Evolutionary conservation across 805 yeast genomes (phyloP), one percentile per base, ranked within the genome.

Genomic region (Candida yuanshanica): DNA sequence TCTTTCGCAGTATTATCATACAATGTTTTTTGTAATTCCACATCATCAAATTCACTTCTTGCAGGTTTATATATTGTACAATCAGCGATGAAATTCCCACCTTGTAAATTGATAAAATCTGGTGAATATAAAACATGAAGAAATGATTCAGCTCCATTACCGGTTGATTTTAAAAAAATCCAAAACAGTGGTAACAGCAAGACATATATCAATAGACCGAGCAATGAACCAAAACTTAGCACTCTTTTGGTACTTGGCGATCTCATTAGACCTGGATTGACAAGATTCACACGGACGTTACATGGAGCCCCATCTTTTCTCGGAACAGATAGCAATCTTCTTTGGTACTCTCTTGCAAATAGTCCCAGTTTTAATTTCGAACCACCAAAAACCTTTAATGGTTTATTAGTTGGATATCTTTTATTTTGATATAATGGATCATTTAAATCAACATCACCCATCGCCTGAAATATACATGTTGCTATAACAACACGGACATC

Each of bases 181-280:
- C 88, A 91, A 74, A 88, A 77, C 0, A 93, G 38, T 9, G 99
- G 99, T 66, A 82, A 85, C 33, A 83, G 42, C 3, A 89, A 7
- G 23, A 89, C 45, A 55, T 91, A 81, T 0, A 87, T 9, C 5
- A 89, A 46, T 26, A 84, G 62, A 3, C 87, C 81, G 49, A 69
- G 52, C 3, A 91, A 51, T 0, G 86, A 69, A 1, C 98, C 97
- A 64, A 85, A 73, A 16, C 93, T 78, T 5, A 88, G 43, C 26
- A 81, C 77, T 42, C 96, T 73, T 50, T 93, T 78, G 31, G 91
- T 81, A 20, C 95, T 78, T 2, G 95, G 86, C 2, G 95, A 79
- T 50, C 98, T 74, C 83, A 87, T 85, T 26, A 90, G 52, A 1
- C 99, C 99, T 0, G 99, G 98, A 56, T 93, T 93, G 5, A 86